Conservation (phyloP, 495 filamentous ascomycete species). For the Neurospora sp. region DNA sequence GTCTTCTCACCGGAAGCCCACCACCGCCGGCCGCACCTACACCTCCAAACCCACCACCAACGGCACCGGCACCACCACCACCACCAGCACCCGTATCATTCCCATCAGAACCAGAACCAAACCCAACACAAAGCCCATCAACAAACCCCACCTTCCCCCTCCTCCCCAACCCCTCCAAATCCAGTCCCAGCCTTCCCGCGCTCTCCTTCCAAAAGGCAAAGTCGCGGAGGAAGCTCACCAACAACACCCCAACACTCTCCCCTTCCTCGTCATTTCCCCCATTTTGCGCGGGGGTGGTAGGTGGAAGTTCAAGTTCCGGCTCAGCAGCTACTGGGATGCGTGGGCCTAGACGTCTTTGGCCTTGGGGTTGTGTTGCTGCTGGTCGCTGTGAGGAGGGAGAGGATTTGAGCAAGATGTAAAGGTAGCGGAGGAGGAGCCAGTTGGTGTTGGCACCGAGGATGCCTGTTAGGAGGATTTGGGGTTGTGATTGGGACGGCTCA, state of each 20-base stretch:
- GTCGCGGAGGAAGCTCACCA: constrained; percentile 74
- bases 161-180: constrained; percentile 50
- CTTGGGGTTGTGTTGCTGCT: background rate
- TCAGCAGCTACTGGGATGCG: background rate
- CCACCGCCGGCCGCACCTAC: background rate
- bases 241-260: constrained; percentile 42
- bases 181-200: constrained; percentile 55
- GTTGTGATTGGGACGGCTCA: constrained; percentile 24
- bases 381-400: background rate
- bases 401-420: constrained; percentile 44
- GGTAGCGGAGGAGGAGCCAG: constrained; percentile 60
- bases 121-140: constrained; percentile 49
- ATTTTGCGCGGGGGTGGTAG: background rate
- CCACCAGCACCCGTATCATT: background rate
- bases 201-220: constrained; percentile 64
- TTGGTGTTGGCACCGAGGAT: constrained; percentile 62
- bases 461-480: constrained; percentile 60
- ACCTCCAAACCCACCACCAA: too few relatives aligned
- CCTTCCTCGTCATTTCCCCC: constrained; percentile 3
- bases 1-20: background rate
- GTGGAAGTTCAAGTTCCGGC: background rate
- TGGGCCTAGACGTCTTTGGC: background rate
- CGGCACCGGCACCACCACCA: too few relatives aligned
- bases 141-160: constrained; percentile 57
- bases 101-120: background rate